Base-by-base conservation (phyloP, 169 alveolate genomes). In the Babesia sp. region DNA sequence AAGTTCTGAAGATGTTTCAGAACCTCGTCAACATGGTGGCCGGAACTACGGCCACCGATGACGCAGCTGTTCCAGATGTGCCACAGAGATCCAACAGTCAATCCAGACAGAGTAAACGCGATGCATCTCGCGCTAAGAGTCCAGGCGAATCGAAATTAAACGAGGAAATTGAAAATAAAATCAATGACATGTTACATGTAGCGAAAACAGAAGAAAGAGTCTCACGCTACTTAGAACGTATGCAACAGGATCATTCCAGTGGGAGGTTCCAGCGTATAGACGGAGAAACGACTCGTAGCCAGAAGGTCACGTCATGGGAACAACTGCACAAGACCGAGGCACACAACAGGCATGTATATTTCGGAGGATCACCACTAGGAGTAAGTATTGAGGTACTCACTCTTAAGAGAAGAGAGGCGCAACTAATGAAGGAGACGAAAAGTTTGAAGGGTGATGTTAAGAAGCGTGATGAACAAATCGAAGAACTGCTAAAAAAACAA, bases 261-360 rank as follows among this genome's bases (percentile, higher is more conserved):
- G 74, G 74, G 12, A 50, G 18, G 53, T 64, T 64, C 61, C 34
- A 33, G 4, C 74, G 74, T 56, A 44, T 64, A 24, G 56, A n/a
- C 8, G 14, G 24, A 12, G 53, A 48, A 12, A 22, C 6, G 4
- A 20, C 51, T 1, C 33, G 18, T 1, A 36, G 16, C 20, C 42
- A n/a, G 26, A 64, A 64, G 61, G 50, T 24, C n/a, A n/a, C 48
- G 5, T 64, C 74, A 46, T 64, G 74, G 67, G 75, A 78, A 26
- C 45, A 69, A 20, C 71, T 78, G 12, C 86, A 78, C 61, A 54
- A 51, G 22, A 18, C 60, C 11, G n/a, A 31, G 22, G 37, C 68
- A 9, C 66, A 46, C 44, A 78, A 78, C 59, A 67, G 82, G n/a
- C 82, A 78, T 48, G 73, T 78, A 6, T 78, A 55, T 75, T 78